Evolutionary conservation across 2,329 filamentous ascomycete species (phyloP), one percentile per base, ranked within the genome.

Genomic region (Phoma sp.): DNA sequence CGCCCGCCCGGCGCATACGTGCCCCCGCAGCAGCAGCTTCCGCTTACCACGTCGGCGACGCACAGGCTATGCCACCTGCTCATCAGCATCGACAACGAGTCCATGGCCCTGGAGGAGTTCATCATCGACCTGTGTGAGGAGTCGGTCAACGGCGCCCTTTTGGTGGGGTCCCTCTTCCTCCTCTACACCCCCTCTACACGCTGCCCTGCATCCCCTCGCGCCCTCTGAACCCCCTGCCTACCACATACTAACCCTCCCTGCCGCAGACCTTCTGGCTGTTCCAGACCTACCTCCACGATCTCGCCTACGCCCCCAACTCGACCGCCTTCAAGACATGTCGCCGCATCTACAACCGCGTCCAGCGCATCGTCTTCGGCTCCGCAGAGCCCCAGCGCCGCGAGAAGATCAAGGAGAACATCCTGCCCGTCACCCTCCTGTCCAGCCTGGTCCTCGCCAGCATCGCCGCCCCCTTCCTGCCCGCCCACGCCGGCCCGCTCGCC

Each of bases 81-180:
- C 78, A 90, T 95, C 71, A 93, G 89, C 77, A 85, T 94, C 75
- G 87, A 94, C 81, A 95, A 94, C 77, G 91, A 95, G 81, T 94
- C 90, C 65, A 93, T 95, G 90, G 91, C 91, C 43, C 77, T 95
- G 76, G 91, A 95, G 78, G 91, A 95, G 78, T 95, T 94, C 73
- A 84, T 95, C 68, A 80, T 94, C 70, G 91, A 95, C 75, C 78
- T 95, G 57, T 95, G 91, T 77, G 89, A 95, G 76, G 90, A 94
- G 77, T 94, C 90, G 17, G 91, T 93, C 63, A 94, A 91, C 67
- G 90, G 89, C 60, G 90, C 91, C 57, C 81, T 95, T 63, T 80
- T 95, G 80, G 91, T 94, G 81, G 65, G 87, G 80, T 6, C 31
- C 47, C 48, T 9, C 21, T 6, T 43, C 10, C 13, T 3, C 65